A percentile compares a stretch with the other conserved stretches of the same genome.
These are phyloP conservation scores for Puccinia polysora DNA, from an alignment of 1,284 basidiomycete species.

Conservation along the genomic window DNA sequence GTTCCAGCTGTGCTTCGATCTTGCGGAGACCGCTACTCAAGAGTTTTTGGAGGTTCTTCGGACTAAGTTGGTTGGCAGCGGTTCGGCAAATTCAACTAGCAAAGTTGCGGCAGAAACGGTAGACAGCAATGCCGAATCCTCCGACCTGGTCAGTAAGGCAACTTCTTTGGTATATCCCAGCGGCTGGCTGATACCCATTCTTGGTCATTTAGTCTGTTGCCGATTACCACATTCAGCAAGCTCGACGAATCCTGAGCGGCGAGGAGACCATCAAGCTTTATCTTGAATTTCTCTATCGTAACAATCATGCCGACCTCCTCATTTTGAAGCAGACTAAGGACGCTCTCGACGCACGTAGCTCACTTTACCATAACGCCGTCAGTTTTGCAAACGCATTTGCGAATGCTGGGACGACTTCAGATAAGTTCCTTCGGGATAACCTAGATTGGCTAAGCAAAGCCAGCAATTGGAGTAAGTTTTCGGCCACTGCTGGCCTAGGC, in stretches of 20 bases:
- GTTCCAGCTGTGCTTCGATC: constrained; percentile 88
- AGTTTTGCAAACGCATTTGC: constrained; percentile 94
- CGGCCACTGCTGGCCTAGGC: constrained; percentile 86
- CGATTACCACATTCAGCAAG: constrained; percentile 57
- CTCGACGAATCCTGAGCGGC: constrained; percentile 75
- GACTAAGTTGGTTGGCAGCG: constrained; percentile 41
- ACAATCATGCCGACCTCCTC: constrained; percentile 83
- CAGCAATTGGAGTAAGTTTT: constrained; percentile 95
- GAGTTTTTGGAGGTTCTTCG: constrained; percentile 74
- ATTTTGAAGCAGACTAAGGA: constrained; percentile 93
- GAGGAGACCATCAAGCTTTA: constrained; percentile 84
- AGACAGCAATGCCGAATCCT: constrained; percentile 2
- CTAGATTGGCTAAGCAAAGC: constrained; percentile 89
- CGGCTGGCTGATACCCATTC: not conserved
- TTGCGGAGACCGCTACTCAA: constrained; percentile 84
- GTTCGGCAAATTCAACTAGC: constrained; percentile 36
- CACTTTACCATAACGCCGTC: constrained; percentile 90
- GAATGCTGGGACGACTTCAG: constrained; percentile 89
- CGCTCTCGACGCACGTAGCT: constrained; percentile 83
- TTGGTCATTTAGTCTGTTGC: constrained; percentile 48
- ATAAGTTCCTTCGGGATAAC: constrained; percentile 84
- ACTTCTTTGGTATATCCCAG: not conserved
- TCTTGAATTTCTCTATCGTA: constrained; percentile 85
- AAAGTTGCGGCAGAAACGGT: constrained; percentile 11
- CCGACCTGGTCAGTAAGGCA: constrained; percentile 6